Percentiles rank a stretch among this genome's conserved stretches.
These are phyloP conservation scores for Pseudopyrenochaeta lycopersici DNA, from an alignment of 2,329 filamentous ascomycete species.

Conservation along the genomic window DNA sequence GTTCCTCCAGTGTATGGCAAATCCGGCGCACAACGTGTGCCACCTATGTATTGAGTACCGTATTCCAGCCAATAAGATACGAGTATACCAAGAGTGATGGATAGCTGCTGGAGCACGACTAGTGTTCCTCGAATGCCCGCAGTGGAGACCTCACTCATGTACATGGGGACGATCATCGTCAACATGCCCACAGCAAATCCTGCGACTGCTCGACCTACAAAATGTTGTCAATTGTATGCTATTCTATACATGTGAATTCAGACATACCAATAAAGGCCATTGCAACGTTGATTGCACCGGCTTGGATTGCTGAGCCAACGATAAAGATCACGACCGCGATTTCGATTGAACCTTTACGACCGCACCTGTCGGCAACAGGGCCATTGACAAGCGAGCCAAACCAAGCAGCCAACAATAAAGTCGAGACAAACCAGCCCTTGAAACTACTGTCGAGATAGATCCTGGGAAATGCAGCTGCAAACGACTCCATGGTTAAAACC, in stretches of 20 bases:
- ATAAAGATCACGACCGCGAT: constrained; percentile 31
- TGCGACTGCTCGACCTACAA: constrained; percentile 25
- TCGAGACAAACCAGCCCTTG: constrained; percentile 34
- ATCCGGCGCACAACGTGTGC: constrained; percentile 56
- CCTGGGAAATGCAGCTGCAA: constrained; percentile 28
- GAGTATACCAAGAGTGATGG: constrained; percentile 29
- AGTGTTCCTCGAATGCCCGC: constrained; percentile 29
- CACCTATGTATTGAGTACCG: constrained; percentile 30
- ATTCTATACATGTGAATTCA: too few relatives aligned
- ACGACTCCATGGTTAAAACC: constrained; percentile 31
- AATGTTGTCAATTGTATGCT: neutral
- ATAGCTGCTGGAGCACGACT: constrained; percentile 29
- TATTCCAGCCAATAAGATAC: constrained; percentile 32
- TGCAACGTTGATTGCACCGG: constrained; percentile 24
- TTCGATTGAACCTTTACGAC: constrained; percentile 28
- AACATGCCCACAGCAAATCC: constrained; percentile 32
- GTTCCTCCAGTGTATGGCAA: constrained; percentile 59
- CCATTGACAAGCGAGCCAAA: constrained; percentile 34
- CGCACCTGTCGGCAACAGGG: constrained; percentile 29
- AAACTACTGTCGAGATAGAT: constrained; percentile 27
- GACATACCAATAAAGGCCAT: constrained; percentile 27
- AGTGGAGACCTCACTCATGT: constrained; percentile 32
- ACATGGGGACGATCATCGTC: constrained; percentile 34
- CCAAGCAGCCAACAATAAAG: constrained; percentile 27
- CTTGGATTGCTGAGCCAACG: constrained; percentile 27